These are phyloP conservation scores for Hypomyces perniciosus DNA, from an alignment of 2,329 filamentous ascomycete species.

Conservation along the genomic window DNA sequence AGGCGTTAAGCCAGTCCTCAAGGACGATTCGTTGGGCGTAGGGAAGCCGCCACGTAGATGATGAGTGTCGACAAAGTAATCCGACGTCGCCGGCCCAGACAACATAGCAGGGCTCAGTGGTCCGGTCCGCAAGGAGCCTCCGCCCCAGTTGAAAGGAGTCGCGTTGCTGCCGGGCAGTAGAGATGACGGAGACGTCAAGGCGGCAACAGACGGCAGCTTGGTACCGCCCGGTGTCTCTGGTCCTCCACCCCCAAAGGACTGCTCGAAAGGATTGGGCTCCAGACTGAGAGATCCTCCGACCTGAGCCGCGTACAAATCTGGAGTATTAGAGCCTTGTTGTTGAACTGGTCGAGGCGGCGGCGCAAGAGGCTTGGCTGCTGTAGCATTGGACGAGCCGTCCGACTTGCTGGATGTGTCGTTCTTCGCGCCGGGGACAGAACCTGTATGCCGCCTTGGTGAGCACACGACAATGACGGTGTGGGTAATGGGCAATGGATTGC, in stretches of 20 bases:
- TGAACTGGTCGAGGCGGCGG: constrained; percentile 62
- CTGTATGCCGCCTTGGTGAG: constrained; percentile 23
- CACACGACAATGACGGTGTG: constrained; percentile 5
- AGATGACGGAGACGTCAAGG: constrained; percentile 84
- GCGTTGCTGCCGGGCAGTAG: constrained; percentile 68
- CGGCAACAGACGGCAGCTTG: constrained; percentile 82
- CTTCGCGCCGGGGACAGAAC: constrained; percentile 41
- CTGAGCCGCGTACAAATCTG: constrained; percentile 63
- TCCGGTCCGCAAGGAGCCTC: constrained; percentile 80
- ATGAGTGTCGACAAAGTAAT: constrained; percentile 82
- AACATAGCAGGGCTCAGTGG: constrained; percentile 97
- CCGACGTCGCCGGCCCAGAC: constrained; percentile 66
- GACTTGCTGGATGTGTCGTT: constrained; percentile 40
- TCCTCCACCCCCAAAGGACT: constrained; percentile 68
- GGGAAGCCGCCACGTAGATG: constrained; percentile 78
- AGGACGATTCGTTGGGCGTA: constrained; percentile 92
- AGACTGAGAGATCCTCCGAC: constrained; percentile 55
- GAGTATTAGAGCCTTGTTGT: constrained; percentile 44
- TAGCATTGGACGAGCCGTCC: constrained; percentile 49
- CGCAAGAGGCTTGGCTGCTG: constrained; percentile 59
- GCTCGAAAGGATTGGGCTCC: constrained; percentile 95
- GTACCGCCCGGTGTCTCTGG: constrained; percentile 77
- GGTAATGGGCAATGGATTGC: neutral
- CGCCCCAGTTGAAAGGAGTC: constrained; percentile 71
- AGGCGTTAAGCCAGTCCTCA: constrained; percentile 86